phyloP scores from a whole-genome alignment of 805 yeast genomes.

The Ogataea parapolymorpha region DNA sequence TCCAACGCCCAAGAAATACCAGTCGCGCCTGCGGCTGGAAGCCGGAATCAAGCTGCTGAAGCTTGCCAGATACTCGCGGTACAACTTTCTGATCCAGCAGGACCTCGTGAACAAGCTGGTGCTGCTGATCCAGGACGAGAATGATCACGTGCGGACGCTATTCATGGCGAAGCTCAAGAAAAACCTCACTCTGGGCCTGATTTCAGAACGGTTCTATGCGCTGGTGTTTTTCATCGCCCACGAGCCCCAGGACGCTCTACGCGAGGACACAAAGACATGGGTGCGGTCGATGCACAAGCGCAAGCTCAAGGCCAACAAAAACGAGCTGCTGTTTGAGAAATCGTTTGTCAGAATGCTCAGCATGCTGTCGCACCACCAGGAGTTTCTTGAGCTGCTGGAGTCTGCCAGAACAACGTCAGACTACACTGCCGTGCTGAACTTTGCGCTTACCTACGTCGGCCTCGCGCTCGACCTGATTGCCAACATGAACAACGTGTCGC shows the following conservation, averaged over 20 bases:
- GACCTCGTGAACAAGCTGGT: slow-evolving; percentile 50
- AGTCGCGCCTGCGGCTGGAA: slow-evolving; percentile 57
- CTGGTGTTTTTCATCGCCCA: slow-evolving; percentile 70
- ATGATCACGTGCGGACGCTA: slow-evolving; percentile 48
- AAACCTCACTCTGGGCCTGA: slow-evolving; percentile 44
- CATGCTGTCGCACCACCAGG: slow-evolving; percentile 71
- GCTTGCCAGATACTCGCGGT: slow-evolving; percentile 53
- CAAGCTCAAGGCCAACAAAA: slow-evolving; percentile 24
- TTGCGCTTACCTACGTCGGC: slow-evolving; percentile 56
- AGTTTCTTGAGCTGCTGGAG: slow-evolving; percentile 44
- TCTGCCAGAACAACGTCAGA: slow-evolving; percentile 17
- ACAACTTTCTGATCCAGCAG: slow-evolving; percentile 51
- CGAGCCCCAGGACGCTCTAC: slow-evolving; percentile 60
- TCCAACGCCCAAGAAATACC: slow-evolving; percentile 63
- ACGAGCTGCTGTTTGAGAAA: slow-evolving; percentile 57
- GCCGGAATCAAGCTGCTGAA: slow-evolving; percentile 68
- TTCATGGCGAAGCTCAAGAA: slow-evolving; percentile 52
- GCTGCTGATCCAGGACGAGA: slow-evolving; percentile 65
- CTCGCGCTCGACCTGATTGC: slow-evolving; percentile 61
- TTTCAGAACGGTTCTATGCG: slow-evolving; percentile 66
- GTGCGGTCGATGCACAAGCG: slow-evolving; percentile 53
- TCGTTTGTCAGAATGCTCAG: slow-evolving; percentile 65
- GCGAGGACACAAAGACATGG: slow-evolving; percentile 62
- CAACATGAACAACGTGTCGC: slow-evolving; percentile 62
- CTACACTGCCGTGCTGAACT: slow-evolving; percentile 41